phyloP scores from a whole-genome alignment of 768 basidiomycete species.

The Dendrothele bispora region DNA sequence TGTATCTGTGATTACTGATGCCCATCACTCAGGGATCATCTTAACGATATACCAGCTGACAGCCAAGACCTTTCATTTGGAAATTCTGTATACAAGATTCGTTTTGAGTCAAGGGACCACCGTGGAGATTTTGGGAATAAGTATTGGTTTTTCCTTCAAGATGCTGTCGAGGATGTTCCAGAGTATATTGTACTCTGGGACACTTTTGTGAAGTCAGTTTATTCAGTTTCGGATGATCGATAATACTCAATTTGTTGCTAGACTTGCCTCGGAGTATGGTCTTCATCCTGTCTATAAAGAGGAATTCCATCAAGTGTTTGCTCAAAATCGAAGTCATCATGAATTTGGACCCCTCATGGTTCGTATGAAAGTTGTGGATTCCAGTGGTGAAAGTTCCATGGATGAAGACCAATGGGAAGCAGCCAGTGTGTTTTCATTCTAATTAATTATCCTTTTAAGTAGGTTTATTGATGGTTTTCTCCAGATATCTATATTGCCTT shows the following conservation, averaged over 20 bases:
- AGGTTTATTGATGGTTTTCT: background rate
- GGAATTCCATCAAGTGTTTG: constrained; percentile 88
- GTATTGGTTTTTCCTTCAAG: constrained; percentile 91
- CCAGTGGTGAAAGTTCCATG: constrained; percentile 86
- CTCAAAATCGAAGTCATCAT: constrained; percentile 72
- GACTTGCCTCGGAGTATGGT: constrained; percentile 82
- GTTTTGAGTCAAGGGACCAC: constrained; percentile 71
- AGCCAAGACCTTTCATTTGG: constrained; percentile 78
- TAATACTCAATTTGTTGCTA: constrained; percentile 29
- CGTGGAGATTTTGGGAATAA: constrained; percentile 81
- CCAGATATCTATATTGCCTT: constrained; percentile 93
- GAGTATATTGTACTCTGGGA: constrained; percentile 98
- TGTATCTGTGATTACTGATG: constrained; percentile 4
- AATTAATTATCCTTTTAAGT: constrained; percentile 2
- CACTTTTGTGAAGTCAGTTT: constrained; percentile 76
- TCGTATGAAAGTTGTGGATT: constrained; percentile 90
- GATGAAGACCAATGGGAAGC: constrained; percentile 97
- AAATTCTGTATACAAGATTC: constrained; percentile 87
- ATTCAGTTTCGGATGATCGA: constrained; percentile 1
- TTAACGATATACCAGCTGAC: constrained; percentile 69
- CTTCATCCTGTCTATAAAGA: constrained; percentile 75
- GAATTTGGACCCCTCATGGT: constrained; percentile 85
- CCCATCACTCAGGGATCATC: constrained; percentile 51
- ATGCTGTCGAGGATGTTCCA: constrained; percentile 96
- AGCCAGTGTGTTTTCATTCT: constrained; percentile 70